A percentile compares a stretch with the other conserved stretches of the same genome.
Conservation (phyloP, 2,329 filamentous ascomycete species). For the Zasmidium cellare region DNA sequence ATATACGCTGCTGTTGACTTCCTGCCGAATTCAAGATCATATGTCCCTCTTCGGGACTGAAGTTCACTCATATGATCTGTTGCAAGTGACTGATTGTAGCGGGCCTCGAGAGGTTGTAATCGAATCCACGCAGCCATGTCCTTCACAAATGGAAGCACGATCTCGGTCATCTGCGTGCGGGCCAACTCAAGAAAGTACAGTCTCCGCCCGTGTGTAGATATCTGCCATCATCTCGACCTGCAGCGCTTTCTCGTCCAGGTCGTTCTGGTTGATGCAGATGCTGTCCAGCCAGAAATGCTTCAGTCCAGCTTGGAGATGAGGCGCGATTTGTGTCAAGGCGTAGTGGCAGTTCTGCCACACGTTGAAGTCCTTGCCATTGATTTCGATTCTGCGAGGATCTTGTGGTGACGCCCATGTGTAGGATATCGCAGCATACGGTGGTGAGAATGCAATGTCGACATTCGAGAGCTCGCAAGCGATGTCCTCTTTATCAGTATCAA, state of each 20-base stretch:
- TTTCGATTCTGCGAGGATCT: not conserved
- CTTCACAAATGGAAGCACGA: not conserved
- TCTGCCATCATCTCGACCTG: slow-evolving; percentile 17
- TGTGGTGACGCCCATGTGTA: slow-evolving; percentile 1
- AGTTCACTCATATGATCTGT: not conserved
- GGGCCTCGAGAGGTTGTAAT: not conserved
- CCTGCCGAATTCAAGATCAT: not conserved
- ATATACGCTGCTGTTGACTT: not conserved
- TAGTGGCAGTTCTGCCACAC: slow-evolving; percentile 3
- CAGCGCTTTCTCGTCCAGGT: slow-evolving; percentile 10
- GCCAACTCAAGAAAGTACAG: slow-evolving; percentile 5
- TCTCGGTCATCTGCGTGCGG: not conserved
- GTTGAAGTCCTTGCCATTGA: not conserved
- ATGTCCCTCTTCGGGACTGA: not conserved
- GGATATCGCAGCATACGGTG: slow-evolving; percentile 1
- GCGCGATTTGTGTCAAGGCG: not conserved
- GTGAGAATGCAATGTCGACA: not conserved
- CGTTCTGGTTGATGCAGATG: slow-evolving; percentile 20
- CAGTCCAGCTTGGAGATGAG: not conserved
- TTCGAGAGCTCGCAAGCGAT: not conserved
- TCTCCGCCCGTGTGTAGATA: slow-evolving; percentile 8
- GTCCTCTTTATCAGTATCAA: not conserved
- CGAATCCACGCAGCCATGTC: not conserved
- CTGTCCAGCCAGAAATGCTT: slow-evolving; percentile 4
- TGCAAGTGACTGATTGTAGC: not conserved